Evolutionary conservation across 108 stramenopile species (phyloP).

Genomic region (Stephanodiscus triporus): DNA sequence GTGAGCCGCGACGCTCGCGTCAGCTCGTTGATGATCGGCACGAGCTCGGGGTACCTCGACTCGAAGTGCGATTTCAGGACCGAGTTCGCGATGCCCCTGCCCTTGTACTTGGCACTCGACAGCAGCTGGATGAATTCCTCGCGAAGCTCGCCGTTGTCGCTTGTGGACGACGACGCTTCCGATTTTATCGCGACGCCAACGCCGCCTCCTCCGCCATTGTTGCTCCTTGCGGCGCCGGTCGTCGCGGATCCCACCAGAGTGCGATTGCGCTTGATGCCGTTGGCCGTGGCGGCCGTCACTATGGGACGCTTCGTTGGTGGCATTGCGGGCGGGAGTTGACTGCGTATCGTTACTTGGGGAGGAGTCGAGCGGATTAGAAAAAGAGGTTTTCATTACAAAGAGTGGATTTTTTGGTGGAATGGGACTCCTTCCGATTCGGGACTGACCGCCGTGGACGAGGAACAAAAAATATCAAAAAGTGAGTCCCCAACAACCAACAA

Average conservation of each 20-base stretch:
- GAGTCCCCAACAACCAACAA: too few relatives aligned
- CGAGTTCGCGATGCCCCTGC: slow-evolving; percentile 68
- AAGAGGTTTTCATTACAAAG: too few relatives aligned
- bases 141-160: slow-evolving; percentile 29
- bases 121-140: slow-evolving; percentile 71
- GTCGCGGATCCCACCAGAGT: neutral
- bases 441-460: too few relatives aligned
- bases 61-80: slow-evolving; percentile 67
- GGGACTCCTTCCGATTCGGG: too few relatives aligned
- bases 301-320: slow-evolving; percentile 32
- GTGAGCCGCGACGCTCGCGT: slow-evolving; percentile 62
- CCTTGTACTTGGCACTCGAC: slow-evolving; percentile 46
- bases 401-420: too few relatives aligned
- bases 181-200: neutral
- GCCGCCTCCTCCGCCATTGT: neutral
- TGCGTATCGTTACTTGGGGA: too few relatives aligned
- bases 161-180: neutral
- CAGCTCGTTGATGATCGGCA: slow-evolving; percentile 79
- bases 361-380: too few relatives aligned
- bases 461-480: too few relatives aligned
- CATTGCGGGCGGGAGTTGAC: slow-evolving; percentile 18
- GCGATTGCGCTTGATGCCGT: slow-evolving; percentile 25
- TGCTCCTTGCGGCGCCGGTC: neutral
- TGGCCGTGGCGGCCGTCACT: slow-evolving; percentile 16
- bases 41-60: slow-evolving; percentile 55